A percentile compares a stretch with the other conserved stretches of the same genome.
These are phyloP conservation scores for Perkinsus marinus DNA, from an alignment of 169 alveolate genomes.

Conservation along the genomic window DNA sequence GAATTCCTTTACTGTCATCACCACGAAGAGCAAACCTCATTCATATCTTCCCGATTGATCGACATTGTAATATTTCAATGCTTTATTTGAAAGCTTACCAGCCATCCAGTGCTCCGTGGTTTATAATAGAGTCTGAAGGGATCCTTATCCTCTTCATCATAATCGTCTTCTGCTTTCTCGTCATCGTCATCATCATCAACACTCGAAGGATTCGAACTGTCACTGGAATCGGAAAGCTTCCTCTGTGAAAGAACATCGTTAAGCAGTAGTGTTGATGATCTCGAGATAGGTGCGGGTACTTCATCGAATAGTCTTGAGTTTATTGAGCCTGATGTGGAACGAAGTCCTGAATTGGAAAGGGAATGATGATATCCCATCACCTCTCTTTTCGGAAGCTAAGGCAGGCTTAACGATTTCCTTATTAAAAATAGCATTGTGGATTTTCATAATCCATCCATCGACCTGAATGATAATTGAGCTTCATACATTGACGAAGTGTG, in stretches of 20 bases:
- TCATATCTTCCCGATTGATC: too few species aligned
- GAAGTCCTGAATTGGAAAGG: too few species aligned
- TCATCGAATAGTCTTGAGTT: too few species aligned
- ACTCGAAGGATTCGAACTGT: background rate
- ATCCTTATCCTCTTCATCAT: background rate
- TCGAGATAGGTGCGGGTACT: too few species aligned
- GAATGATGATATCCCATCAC: too few species aligned
- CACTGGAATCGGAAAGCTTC: background rate
- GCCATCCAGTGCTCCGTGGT: background rate
- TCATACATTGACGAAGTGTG: background rate
- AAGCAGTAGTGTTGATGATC: too few species aligned
- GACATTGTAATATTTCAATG: too few species aligned
- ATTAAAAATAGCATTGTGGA: background rate
- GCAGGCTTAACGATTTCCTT: background rate
- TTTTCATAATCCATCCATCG: background rate
- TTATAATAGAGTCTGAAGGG: background rate
- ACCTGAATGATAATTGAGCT: background rate
- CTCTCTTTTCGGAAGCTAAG: too few species aligned
- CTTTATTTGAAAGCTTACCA: background rate
- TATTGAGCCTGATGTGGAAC: too few species aligned
- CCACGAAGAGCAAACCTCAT: too few species aligned
- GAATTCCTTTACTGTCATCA: too few species aligned
- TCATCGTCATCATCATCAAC: background rate
- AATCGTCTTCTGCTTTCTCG: background rate
- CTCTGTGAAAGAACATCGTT: too few species aligned